Base-by-base conservation (phyloP, 495 filamentous ascomycete genomes). In the Aspergillus sparsus region DNA sequence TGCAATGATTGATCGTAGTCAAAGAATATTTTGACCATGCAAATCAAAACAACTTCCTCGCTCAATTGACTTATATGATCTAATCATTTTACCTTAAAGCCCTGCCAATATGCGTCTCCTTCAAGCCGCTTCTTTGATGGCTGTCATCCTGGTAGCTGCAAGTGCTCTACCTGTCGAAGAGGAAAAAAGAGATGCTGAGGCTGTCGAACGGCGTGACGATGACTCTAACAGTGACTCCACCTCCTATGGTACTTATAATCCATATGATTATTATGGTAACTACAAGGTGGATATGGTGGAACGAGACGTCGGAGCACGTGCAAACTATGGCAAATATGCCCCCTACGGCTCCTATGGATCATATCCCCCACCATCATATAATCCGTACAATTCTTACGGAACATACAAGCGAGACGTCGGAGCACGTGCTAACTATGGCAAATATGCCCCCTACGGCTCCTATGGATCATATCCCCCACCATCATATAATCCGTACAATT, bases 71-170 rank as follows among this genome's bases (percentile, higher is more conserved):
- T n/a, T n/a, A 41, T 11, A 41, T 41, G n/a, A 41, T 41, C 7
- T n/a, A 41, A 8, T 8, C 8, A 10, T 41, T 41, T 41, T 41
- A 7, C n/a, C 37, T 10, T 8, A 41, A 11, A 10, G 10, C 37
- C n/a, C 7, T 10, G 11, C 44, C 44, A 47, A 47, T 15, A 47
- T 47, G 44, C 44, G 44, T 47, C 44, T 47, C 15, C 44, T 47
- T 10, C 0, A 47, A 47, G 16, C 3, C 27, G 44, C 15, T 16
- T 47, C 44, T 16, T 4, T 47, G 15, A 7, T 47, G n/a, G 12
- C 44, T 7, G 44, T n/a, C 5, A 5, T 47, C 44, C 44, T 47
- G 9, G 3, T 47, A 0, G 44, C 11, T 16, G 44, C 5, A 5
- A 21, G 15, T 18, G 44, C 44, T 18, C 9, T 16, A 6, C 44